These are phyloP conservation scores for Knufia fluminis DNA, from an alignment of 2,329 filamentous ascomycete genomes.

Conservation along the genomic window DNA sequence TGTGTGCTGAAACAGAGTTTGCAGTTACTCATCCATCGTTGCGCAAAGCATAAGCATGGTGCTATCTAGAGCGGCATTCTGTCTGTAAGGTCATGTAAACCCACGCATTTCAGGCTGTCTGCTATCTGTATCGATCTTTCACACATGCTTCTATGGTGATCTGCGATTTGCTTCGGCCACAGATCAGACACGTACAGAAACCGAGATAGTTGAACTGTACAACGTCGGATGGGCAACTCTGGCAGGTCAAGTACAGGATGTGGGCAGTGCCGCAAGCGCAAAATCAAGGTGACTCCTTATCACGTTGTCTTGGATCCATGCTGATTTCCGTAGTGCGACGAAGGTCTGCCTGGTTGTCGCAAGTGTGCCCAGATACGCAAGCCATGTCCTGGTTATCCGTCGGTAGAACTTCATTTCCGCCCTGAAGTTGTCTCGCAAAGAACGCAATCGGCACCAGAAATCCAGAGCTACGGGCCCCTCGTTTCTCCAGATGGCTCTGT, in stretches of 20 bases:
- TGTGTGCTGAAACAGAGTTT: not conserved
- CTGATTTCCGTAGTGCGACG: slow-evolving; percentile 15
- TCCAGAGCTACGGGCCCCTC: not conserved
- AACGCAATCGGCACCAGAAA: not conserved
- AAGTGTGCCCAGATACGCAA: slow-evolving; percentile 19
- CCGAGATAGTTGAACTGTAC: too few relatives aligned
- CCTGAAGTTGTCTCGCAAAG: not conserved
- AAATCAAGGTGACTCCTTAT: slow-evolving; percentile 12
- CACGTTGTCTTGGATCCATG: not conserved
- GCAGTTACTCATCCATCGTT: not conserved
- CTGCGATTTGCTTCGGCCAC: not conserved
- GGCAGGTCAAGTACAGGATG: slow-evolving; percentile 22
- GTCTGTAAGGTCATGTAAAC: not conserved
- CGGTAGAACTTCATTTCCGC: slow-evolving; percentile 18
- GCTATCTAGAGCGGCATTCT: not conserved
- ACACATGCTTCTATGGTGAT: not conserved
- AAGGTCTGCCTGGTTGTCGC: slow-evolving; percentile 17
- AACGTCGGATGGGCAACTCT: slow-evolving; percentile 16
- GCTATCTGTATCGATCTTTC: not conserved
- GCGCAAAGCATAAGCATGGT: not conserved
- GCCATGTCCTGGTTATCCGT: slow-evolving; percentile 21
- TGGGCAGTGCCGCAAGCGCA: slow-evolving; percentile 14
- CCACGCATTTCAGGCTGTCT: not conserved
- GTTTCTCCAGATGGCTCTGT: not conserved
- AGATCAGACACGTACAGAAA: not conserved